Conservation (phyloP, 2,329 filamentous ascomycete species). For the Hyphodiscus sp. region DNA sequence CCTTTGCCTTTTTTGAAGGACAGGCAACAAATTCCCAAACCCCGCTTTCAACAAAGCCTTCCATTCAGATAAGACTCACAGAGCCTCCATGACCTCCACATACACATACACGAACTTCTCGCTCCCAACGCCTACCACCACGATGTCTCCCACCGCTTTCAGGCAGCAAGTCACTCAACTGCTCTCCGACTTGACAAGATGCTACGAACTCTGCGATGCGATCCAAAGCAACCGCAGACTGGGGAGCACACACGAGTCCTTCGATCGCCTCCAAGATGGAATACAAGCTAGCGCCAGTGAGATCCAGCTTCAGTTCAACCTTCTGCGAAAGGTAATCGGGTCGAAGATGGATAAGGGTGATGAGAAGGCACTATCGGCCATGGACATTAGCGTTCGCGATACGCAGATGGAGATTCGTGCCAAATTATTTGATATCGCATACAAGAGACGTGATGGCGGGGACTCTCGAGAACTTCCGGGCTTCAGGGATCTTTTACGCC, state of each 20-base stretch:
- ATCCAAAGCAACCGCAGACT: conserved; percentile 13
- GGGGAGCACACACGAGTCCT: conserved; percentile 7
- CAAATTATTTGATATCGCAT: conserved; percentile 12
- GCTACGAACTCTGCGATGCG: conserved; percentile 11
- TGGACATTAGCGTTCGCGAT: conserved; percentile 5
- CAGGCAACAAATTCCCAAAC: neutral
- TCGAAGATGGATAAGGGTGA: conserved; percentile 20
- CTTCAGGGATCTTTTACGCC: conserved; percentile 9
- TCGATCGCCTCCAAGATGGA: conserved; percentile 13
- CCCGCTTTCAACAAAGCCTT: neutral
- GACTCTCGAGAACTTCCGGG: conserved; percentile 7
- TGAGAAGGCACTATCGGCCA: conserved; percentile 2
- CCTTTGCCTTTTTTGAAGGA: neutral
- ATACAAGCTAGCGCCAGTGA: conserved; percentile 2
- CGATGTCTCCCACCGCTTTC: conserved; percentile 17
- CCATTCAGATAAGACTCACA: neutral
- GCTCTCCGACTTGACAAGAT: conserved; percentile 6
- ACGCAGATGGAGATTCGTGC: conserved; percentile 7
- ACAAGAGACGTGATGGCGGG: neutral
- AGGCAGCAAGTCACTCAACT: conserved; percentile 13
- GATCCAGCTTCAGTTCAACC: conserved; percentile 8
- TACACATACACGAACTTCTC: conserved; percentile 1
- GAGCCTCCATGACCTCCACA: neutral
- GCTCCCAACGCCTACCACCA: neutral
- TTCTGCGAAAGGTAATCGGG: conserved; percentile 9